phyloP scores from a whole-genome alignment of 768 basidiomycete species.

The Rubroboletus satanas region DNA sequence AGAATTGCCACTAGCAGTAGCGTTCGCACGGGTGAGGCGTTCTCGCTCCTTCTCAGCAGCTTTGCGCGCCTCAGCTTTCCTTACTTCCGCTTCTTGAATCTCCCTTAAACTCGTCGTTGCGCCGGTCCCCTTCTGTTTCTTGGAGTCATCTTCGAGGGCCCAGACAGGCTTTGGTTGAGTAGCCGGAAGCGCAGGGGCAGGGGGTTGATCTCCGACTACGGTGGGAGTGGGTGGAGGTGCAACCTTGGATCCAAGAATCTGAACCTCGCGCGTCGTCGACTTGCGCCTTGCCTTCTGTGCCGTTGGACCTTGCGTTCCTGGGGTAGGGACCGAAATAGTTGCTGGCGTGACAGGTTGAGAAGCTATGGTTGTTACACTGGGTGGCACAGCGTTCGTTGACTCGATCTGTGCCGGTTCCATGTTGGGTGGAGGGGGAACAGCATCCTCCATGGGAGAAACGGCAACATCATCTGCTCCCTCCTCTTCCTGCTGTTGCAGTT shows the following conservation, averaged over 20 bases:
- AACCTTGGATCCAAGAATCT: slow-evolving; percentile 21
- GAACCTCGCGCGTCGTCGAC: slow-evolving; percentile 24
- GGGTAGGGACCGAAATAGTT: slow-evolving; percentile 10
- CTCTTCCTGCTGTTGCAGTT: slow-evolving; percentile 42
- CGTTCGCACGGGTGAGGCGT: slow-evolving; percentile 47
- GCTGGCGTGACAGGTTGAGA: slow-evolving; percentile 10
- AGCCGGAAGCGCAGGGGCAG: slow-evolving; percentile 18
- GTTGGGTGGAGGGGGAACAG: slow-evolving; percentile 12
- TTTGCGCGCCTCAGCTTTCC: slow-evolving; percentile 73
- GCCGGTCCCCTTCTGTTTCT: slow-evolving; percentile 45
- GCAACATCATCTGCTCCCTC: slow-evolving; percentile 14
- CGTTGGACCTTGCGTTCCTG: slow-evolving; percentile 19
- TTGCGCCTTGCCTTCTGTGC: slow-evolving; percentile 26
- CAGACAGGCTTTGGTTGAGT: slow-evolving; percentile 52
- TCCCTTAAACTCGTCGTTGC: slow-evolving; percentile 74
- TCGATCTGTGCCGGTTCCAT: slow-evolving; percentile 15
- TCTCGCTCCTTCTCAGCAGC: slow-evolving; percentile 70
- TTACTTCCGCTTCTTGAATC: slow-evolving; percentile 92
- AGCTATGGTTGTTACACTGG: background rate
- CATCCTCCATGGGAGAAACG: slow-evolving; percentile 18
- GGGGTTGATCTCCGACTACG: slow-evolving; percentile 21
- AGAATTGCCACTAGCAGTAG: slow-evolving; percentile 31
- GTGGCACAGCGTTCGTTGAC: slow-evolving; percentile 6
- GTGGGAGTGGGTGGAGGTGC: slow-evolving; percentile 5
- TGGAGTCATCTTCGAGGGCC: slow-evolving; percentile 65